Conservation (phyloP, 305 asterid genomes). For the Striga hermonthica region DNA sequence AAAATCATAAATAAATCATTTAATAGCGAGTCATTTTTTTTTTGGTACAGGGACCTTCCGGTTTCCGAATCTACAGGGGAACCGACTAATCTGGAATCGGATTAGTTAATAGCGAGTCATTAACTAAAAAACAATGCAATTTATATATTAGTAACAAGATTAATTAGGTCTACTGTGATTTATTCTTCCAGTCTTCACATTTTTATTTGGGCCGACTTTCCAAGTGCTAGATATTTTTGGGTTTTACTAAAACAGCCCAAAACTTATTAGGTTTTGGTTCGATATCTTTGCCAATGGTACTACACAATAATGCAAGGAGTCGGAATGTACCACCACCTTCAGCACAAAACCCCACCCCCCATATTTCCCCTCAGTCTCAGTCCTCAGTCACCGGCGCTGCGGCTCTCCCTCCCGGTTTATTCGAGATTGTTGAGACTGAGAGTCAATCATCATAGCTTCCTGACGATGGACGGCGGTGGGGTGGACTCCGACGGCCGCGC, state of each 20-base stretch:
- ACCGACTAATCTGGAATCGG: too few relatives aligned
- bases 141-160: too few relatives aligned
- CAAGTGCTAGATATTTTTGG: too few relatives aligned
- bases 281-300: slow-evolving; percentile 13
- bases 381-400: slow-evolving; percentile 2
- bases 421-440: slow-evolving; percentile 17
- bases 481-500: slow-evolving; percentile 77
- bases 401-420: neutral
- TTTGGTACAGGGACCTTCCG: too few relatives aligned
- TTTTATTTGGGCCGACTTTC: neutral
- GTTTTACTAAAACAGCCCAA: neutral
- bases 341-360: slow-evolving; percentile 31
- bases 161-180: neutral
- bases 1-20: too few relatives aligned
- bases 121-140: too few relatives aligned
- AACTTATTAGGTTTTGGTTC: neutral
- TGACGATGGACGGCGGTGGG: slow-evolving; percentile 60
- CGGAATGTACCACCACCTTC: slow-evolving; percentile 31
- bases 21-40: too few relatives aligned
- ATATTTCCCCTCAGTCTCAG: neutral
- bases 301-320: slow-evolving; percentile 1
- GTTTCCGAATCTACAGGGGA: too few relatives aligned
- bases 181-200: neutral
- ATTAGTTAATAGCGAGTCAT: too few relatives aligned
- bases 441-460: slow-evolving; percentile 28